Evolutionary conservation across 352 stramenopile genomes (phyloP), one percentile per base, ranked within the genome.

Genomic region (Peronospora destructor): DNA sequence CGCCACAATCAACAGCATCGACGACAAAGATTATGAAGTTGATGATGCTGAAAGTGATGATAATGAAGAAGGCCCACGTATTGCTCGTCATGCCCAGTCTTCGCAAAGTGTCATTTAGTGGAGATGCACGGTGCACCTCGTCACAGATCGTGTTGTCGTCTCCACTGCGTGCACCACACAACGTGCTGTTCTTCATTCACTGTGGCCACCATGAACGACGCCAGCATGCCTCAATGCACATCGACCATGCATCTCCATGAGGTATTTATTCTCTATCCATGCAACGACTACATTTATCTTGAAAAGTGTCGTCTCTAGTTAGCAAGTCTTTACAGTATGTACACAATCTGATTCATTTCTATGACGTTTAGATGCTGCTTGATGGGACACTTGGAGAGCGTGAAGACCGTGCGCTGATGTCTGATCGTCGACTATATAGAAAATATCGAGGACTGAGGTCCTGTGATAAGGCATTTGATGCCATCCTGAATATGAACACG

Each of bases 171-270:
- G 32, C 33, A 53, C 34, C 46, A 38, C 34, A 53, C 25, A 6
- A 43, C 13, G 8, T 42, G 28, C 39, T 41, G 55, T 38, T 53
- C 14, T 39, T 3, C 32, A 50, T 48, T 35, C 17, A 33, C 34
- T 30, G 23, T 23, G 21, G 23, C 19, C 17, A 32, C 29, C 8
- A 78, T 76, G 61, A 65, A 58, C 49, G 66, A 73, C 30, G 47
- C 59, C 30, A 61, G 45, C 35, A 70, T 84, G 48, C 76, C 78
- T 6, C 72, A 85, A 55, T 90, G 76, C 48, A 29, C 79, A 23
- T 60, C 70, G 21, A 76, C 63, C 45, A 37, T 86, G 62, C 73
- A 71, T 55, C 66, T 90, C 51, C 73, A 87, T 26, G 67, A 86
- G 72, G 78, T 90, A 43, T 45, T 51, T 21, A 43, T 45, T 51